Evolutionary conservation across 2,329 filamentous ascomycete genomes (phyloP), one percentile per base, ranked within the genome.

Genomic region (Xylariaceae sp.): DNA sequence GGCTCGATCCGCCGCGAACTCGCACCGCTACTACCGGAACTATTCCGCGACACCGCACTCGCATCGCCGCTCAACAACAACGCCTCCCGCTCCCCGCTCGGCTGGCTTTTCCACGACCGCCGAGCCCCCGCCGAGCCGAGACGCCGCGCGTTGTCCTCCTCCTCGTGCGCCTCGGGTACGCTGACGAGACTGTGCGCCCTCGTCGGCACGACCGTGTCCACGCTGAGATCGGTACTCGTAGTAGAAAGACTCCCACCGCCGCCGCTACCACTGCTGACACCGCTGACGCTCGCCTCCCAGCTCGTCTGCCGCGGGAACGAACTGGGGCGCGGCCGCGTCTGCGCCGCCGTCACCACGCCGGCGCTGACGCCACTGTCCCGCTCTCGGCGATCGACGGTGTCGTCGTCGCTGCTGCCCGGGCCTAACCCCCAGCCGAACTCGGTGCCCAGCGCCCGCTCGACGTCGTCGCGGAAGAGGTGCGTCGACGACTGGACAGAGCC

Each of bases 371-470:
- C 44, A 40, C 55, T 61, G n/a, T 50, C 55, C 23, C 23, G 23
- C 23, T 26, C 4, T 9, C 23, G 23, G 23, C 23, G 9, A 23
- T n/a, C 12, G 16, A 53, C 54, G 16, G 40, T 20, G 3, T 29
- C 40, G 16, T 1, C 47, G 49, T 19, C 40, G 18, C 18, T 45
- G n/a, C 20, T 32, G 19, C 26, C n/a, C n/a, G n/a, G 16, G 20
- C 45, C 37, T 29, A 10, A 29, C 51, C 54, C 59, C 70, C n/a
- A 71, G 18, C 70, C 69, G 47, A 72, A 73, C 41, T 74, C 74
- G 41, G 67, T 65, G 42, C 70, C 70, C 2, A 72, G 53, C 1
- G 64, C 70, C 12, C 65, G 65, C 37, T 70, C 65, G 6, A 70
- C 59, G 42, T 72, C 70, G 23, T n/a, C 23, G 23, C 23, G 23